Base-by-base conservation (phyloP, 768 basidiomycete species). In the Leccinum arenicola region DNA sequence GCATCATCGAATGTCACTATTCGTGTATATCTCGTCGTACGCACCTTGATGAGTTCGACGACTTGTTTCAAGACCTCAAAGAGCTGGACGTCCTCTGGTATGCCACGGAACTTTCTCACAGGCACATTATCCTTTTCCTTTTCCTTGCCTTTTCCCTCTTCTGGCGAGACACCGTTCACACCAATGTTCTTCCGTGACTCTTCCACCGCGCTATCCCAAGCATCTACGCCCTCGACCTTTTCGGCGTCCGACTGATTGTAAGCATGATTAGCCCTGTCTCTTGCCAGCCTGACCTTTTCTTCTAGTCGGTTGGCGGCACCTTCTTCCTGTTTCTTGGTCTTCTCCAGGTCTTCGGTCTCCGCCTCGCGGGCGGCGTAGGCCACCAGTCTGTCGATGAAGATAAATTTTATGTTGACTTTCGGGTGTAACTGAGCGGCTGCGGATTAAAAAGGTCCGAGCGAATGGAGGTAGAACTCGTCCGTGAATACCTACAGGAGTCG, bases 391-490 rank as follows among this genome's bases (percentile, higher is more conserved):
- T 98, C 97, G 65, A 99, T 97, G 29, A 99, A 27, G 64, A 99
- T 98, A 63, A 90, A 84, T 76, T 98, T 98, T 78, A 99, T 98
- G 75, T 97, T 97, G 68, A 99, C 97, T 71, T 96, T 93, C 52
- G 95, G 95, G 71, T 99, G 96, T 3, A 99, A 82, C 64, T 95
- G 94, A 0, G 96, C 96, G 0, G 95, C 97, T 0, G 97, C 94
- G 9, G 91, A 90, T 25, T 98, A 84, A 85, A 98, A 98, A 1
- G 93, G 93, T 0, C 91, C 91, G n/a, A 99, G 87, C 0, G 93
- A 88, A 68, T 96, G 91, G 0, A 99, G 83, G 69, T 99, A 97
- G 76, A 98, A 98, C 71, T 98, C 96, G 74, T 98, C 95, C 12
- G 95, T 94, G 74, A 98, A 98, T 17, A 99, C 96, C 93, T 95